Conservation (phyloP, 495 filamentous ascomycete genomes). For the Podospora sp. region DNA sequence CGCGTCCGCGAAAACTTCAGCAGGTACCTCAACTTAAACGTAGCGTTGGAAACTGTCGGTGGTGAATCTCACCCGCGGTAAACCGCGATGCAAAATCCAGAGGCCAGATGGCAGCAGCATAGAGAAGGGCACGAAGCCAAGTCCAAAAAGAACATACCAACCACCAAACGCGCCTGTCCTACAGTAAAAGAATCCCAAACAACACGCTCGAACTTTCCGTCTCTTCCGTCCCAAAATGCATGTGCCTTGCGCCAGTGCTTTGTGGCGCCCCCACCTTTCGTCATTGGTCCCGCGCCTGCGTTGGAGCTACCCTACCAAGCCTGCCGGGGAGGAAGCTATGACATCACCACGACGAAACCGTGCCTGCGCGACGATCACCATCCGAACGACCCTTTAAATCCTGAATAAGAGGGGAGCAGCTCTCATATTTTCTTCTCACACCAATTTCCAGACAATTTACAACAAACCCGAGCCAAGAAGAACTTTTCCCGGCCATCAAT, state of each 20-base stretch:
- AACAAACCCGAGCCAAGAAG: not conserved
- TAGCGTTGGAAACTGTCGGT: not conserved
- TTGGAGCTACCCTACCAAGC: conserved; percentile 10
- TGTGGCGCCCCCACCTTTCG: conserved; percentile 14
- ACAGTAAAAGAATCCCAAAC: not conserved
- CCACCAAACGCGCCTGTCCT: too few species aligned
- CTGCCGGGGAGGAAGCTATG: conserved; percentile 20
- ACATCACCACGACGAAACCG: conserved; percentile 33
- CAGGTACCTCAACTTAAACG: not conserved
- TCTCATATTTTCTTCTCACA: not conserved
- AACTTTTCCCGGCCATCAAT: not conserved
- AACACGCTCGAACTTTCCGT: not conserved
- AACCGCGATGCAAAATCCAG: too few species aligned
- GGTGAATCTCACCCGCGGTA: too few species aligned
- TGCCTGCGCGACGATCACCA: conserved; percentile 3
- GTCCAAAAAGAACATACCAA: too few species aligned
- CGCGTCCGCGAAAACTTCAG: too few species aligned
- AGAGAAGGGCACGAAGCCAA: too few species aligned
- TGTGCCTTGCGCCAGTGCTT: conserved; percentile 1
- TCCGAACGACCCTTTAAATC: not conserved
- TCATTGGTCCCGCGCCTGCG: conserved; percentile 18
- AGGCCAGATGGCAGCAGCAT: too few species aligned
- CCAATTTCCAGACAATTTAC: not conserved
- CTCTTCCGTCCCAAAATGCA: not conserved
- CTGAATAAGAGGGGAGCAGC: not conserved